Conservation (phyloP, 371 early-diverging fungal species). For the Nosema muscidifuracis region DNA sequence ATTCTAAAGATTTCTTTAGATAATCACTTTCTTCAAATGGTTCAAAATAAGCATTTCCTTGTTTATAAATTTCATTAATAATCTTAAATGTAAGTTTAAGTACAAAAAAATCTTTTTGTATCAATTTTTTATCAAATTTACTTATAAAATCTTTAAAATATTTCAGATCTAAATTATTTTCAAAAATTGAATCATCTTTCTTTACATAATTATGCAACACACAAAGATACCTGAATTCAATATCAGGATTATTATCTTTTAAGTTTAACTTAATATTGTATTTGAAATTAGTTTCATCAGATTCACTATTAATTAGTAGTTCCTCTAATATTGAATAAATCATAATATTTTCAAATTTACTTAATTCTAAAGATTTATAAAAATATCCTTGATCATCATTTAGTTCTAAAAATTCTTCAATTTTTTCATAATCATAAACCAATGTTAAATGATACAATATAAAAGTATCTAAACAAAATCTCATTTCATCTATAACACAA, state of each 20-base stretch:
- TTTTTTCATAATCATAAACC: too few relatives aligned
- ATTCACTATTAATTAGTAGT: too few relatives aligned
- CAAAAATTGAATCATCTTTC: not conserved
- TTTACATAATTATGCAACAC: not conserved
- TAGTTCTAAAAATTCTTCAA: too few relatives aligned
- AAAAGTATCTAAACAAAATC: too few relatives aligned
- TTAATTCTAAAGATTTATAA: too few relatives aligned
- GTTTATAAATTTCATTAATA: slow-evolving; percentile 2
- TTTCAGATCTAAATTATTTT: not conserved
- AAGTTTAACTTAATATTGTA: too few relatives aligned
- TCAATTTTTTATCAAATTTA: not conserved
- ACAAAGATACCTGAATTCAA: not conserved
- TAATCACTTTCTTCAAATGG: slow-evolving; percentile 11
- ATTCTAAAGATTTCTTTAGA: not conserved
- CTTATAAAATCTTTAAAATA: not conserved
- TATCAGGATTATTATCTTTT: slow-evolving; percentile 4
- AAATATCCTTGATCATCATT: too few relatives aligned
- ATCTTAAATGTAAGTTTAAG: not conserved
- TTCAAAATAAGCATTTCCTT: not conserved
- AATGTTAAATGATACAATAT: too few relatives aligned
- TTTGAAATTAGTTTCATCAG: too few relatives aligned
- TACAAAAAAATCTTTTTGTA: not conserved
- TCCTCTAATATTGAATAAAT: too few relatives aligned
- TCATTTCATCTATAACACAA: too few relatives aligned
- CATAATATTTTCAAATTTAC: too few relatives aligned